Conservation (phyloP, 176 grass and related monocot species). For the Dendrocalamus sinicus region DNA sequence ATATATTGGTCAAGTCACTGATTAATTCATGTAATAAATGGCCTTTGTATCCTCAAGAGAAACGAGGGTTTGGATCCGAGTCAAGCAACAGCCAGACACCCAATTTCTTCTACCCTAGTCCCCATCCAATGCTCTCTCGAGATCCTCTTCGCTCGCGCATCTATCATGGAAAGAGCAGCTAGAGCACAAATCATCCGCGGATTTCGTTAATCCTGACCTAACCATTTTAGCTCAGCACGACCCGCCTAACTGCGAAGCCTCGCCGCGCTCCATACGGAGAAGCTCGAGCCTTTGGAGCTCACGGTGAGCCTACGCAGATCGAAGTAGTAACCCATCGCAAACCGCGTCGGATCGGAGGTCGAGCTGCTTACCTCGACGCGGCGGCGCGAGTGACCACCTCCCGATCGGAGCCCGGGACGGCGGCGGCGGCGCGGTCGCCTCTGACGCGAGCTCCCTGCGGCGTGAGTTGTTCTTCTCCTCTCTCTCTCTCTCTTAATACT, state of each 20-base stretch:
- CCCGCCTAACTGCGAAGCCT: not conserved
- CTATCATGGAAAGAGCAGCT: not conserved
- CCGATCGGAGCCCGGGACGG: not conserved
- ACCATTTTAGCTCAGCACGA: no score
- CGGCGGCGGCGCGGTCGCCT: slow-evolving; percentile 16
- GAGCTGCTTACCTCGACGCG: slow-evolving; percentile 39
- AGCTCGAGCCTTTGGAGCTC: not conserved
- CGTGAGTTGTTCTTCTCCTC: not conserved
- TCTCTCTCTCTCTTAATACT: not conserved
- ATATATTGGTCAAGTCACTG: not conserved
- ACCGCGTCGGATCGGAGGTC: not conserved
- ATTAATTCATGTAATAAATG: not conserved
- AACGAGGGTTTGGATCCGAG: not conserved
- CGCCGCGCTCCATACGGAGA: not conserved
- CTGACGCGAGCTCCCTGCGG: not conserved
- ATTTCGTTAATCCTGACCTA: not conserved
- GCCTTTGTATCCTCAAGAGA: not conserved
- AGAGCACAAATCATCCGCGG: not conserved
- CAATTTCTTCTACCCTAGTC: not conserved
- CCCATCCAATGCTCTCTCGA: not conserved
- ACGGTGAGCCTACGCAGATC: not conserved
- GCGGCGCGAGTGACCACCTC: not conserved
- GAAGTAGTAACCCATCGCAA: not conserved
- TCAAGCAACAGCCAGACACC: not conserved
- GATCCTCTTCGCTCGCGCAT: not conserved